Evolutionary conservation across 768 basidiomycete species (phyloP), one percentile per base, ranked within the genome.

Genomic region (Suillus subluteus): DNA sequence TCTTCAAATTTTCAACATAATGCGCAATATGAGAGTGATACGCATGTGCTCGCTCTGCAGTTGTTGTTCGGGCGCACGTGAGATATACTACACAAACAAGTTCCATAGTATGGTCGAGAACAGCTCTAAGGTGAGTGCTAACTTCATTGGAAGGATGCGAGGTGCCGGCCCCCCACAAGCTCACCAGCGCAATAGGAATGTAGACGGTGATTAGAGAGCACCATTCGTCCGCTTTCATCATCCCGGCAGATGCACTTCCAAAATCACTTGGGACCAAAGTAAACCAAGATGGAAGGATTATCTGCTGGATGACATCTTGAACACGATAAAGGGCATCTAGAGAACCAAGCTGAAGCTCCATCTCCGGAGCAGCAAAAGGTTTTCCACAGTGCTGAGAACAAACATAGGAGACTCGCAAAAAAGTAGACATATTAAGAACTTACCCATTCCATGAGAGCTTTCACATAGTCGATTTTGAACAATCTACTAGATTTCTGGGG

Each of bases 211-310:
- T 58, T 23, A 76, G 52, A 21, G 70, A 70, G 23, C 73, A 73
- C 80, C 80, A 80, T 67, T 80, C 72, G 56, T 75, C 80, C 3
- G 78, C 76, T 46, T 80, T 80, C 40, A 80, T 67, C 8, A 65
- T 70, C 16, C 79, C 76, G 3, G 78, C 75, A 58, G 30, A 43
- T 16, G 55, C 30, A 3, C 52, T 43, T 8, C 71, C 69, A 16
- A 70, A 71, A 50, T 72, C 67, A 8, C 41, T 16, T n/a, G 71
- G 71, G 21, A 65, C 66, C 4, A 50, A 44, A 35, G 40, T 48
- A 23, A 68, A 13, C 66, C 72, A 71, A 21, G 69, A 62, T 21
- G 71, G 72, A 12, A 58, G 4, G n/a, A 23, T 46, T n/a, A 62
- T 59, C 1, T 43, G 4, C 7, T 50, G 50, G 15, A 64, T 65